phyloP scores from a whole-genome alignment of 129 eudicot genomes.

The Flaveria robusta region DNA sequence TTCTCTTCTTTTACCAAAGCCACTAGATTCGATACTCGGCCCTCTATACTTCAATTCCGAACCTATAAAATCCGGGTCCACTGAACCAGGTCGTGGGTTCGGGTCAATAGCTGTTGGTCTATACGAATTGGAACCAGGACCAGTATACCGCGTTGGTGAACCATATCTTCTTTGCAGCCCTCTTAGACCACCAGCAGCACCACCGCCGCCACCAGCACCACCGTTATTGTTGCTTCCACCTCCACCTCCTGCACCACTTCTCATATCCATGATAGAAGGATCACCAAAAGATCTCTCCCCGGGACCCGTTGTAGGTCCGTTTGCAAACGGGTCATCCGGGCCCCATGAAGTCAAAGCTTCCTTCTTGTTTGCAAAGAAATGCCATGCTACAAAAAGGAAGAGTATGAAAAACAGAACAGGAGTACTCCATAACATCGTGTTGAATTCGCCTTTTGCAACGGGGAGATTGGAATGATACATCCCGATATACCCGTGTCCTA shows the following conservation, averaged over 20 bases:
- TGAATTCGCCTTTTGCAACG: constrained; percentile 61
- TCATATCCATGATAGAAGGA: constrained; percentile 59
- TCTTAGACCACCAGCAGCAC: constrained; percentile 58
- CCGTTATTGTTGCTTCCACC: constrained; percentile 43
- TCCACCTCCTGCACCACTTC: constrained; percentile 47
- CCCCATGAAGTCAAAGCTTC: constrained; percentile 94
- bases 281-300: constrained; percentile 67
- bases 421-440: constrained; percentile 77
- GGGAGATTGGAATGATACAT: constrained; percentile 92
- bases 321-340: constrained; percentile 85
- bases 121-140: constrained; percentile 47
- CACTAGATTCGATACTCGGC: constrained; percentile 59
- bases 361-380: constrained; percentile 90
- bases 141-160: constrained; percentile 66
- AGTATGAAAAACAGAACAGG: constrained; percentile 82
- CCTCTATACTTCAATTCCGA: constrained; percentile 83
- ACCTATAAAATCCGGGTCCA: constrained; percentile 64
- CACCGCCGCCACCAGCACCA: constrained; percentile 39
- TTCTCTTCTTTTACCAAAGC: constrained; percentile 76
- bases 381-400: constrained; percentile 91
- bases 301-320: constrained; percentile 62
- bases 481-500: constrained; percentile 82
- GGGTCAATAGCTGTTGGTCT: constrained; percentile 54
- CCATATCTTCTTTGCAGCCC: constrained; percentile 76
- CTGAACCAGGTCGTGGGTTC: constrained; percentile 57